Evolutionary conservation across 129 eudicot species (phyloP).

Genomic region (Flaveria bidentis): DNA sequence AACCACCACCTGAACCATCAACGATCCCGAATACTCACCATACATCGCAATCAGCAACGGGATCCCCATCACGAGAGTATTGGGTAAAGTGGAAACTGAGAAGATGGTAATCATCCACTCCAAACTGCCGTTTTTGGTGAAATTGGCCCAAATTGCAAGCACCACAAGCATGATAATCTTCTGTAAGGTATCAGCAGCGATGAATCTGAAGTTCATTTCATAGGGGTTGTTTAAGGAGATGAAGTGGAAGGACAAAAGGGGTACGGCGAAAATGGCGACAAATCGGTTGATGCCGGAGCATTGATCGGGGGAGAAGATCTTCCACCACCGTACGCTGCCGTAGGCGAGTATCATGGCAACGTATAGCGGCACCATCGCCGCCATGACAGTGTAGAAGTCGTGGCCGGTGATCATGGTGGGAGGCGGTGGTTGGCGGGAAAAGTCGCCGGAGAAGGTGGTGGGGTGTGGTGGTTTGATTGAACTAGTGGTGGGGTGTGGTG

Average conservation of each 20-base stretch:
- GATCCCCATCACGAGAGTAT: constrained; percentile 91
- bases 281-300: constrained; percentile 92
- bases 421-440: not conserved
- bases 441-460: too few species aligned
- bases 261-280: constrained; percentile 88
- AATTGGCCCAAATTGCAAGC: constrained; percentile 62
- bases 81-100: constrained; percentile 71
- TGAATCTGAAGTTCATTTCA: constrained; percentile 78
- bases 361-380: constrained; percentile 84
- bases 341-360: constrained; percentile 97
- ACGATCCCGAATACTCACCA: constrained; percentile 57
- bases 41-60: constrained; percentile 88
- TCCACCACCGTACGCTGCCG: constrained; percentile 98
- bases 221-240: constrained; percentile 73
- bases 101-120: constrained; percentile 88
- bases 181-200: constrained; percentile 81
- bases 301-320: constrained; percentile 83
- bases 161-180: constrained; percentile 69
- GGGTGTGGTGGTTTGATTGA: not conserved
- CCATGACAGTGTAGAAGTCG: constrained; percentile 80
- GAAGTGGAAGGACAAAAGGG: constrained; percentile 81
- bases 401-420: constrained; percentile 66
- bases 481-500: not conserved
- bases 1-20: constrained; percentile 89
- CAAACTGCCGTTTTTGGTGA: constrained; percentile 59